Base-by-base conservation (phyloP, 78 protist species). In the Dictyostelium firmibasis region DNA sequence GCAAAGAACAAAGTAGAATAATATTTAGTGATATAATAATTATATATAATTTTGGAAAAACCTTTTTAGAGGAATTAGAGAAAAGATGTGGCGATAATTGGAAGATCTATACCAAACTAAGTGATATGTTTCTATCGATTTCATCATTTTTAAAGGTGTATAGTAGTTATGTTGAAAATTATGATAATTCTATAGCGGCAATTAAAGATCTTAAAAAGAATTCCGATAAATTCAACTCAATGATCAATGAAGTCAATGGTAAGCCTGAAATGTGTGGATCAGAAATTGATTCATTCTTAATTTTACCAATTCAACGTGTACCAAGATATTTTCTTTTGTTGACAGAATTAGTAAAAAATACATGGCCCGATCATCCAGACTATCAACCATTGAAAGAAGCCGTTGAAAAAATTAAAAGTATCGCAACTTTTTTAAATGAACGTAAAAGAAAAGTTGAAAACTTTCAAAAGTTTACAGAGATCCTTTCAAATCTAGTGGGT, bases 281-380 rank as follows among this genome's bases (percentile, higher is more conserved):
- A 43, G 95, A 84, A 7, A 8, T 96, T 5, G 25, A 67, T 27
- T n/a, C 70, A 41, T 84, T 96, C 18, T n/a, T 96, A 53, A 96
- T 96, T 64, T 72, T 83, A 81, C 97, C 97, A 33, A 76, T 96
- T 25, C 97, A 96, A 64, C 18, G 96, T n/a, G 87, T 96, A 69
- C 97, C 96, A 33, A 38, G 95, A 18, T 96, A 91, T 79, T 84
- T 25, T 41, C 62, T 92, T 11, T 47, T 92, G 14, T 60, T 96
- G 14, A 31, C 25, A 23, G 97, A 96, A 18, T 84, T 96, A 3
- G 79, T 96, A 7, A 92, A 91, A 70, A 88, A 84, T 47, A 86
- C 93, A 1, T 36, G 70, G 81, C 4, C 77, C 0, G 87, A 78
- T 0, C 96, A 96, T 38, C 88, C 86, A 43, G 97, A 96, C 72